phyloP scores from a whole-genome alignment of 192 early-diverging fungal genomes.

The Coemansia sp. region DNA sequence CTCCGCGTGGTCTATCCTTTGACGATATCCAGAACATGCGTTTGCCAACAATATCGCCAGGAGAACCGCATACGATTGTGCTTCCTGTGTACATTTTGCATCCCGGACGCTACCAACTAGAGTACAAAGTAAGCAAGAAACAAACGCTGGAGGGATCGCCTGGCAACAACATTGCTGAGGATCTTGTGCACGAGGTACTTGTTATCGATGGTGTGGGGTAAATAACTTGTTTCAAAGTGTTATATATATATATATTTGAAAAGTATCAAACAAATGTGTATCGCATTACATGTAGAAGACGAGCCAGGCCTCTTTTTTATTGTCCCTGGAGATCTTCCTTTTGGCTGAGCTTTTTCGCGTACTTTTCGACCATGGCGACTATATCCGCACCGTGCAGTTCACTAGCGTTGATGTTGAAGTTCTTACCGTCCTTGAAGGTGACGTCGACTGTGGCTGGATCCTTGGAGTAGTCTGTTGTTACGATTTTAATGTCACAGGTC shows the following conservation, averaged over 20 bases:
- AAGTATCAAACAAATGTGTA: background rate
- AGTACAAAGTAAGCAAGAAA: slow-evolving; percentile 15
- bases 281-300: background rate
- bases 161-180: background rate
- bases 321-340: slow-evolving; percentile 51
- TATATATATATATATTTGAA: background rate
- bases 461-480: slow-evolving; percentile 21
- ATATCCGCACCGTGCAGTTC: slow-evolving; percentile 46
- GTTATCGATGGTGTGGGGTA: slow-evolving; percentile 18
- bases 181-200: slow-evolving; percentile 16
- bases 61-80: background rate
- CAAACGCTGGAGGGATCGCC: background rate
- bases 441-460: slow-evolving; percentile 43
- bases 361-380: slow-evolving; percentile 37
- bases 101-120: slow-evolving; percentile 28
- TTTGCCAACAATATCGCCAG: slow-evolving; percentile 24
- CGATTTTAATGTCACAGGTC: slow-evolving; percentile 46
- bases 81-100: slow-evolving; percentile 28
- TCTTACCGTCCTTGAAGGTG: slow-evolving; percentile 50
- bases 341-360: slow-evolving; percentile 46
- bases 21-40: slow-evolving; percentile 27
- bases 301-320: slow-evolving; percentile 1
- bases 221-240: background rate
- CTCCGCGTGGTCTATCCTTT: slow-evolving; percentile 21
- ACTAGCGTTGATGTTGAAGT: slow-evolving; percentile 30